Base-by-base conservation (phyloP, 345 rosid genomes). In the Acer campestre region DNA sequence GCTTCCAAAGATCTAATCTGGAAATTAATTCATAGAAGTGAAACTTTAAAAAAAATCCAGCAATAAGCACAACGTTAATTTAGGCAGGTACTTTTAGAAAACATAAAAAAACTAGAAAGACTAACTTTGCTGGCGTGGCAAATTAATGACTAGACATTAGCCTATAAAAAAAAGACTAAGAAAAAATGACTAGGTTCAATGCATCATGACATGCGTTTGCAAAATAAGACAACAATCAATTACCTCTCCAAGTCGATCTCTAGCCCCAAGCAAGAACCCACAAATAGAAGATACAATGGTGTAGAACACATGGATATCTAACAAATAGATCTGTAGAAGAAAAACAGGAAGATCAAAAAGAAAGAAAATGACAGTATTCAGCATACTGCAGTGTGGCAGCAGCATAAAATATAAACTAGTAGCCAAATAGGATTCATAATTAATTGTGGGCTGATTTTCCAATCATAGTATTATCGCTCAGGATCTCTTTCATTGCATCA, bases 201-300 rank as follows among this genome's bases (percentile, higher is more conserved):
- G 20, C 63, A 6, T 51, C 27, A 59, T 20, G 68, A 76, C 44
- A 29, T 7, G 38, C 1, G 64, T 7, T 23, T 12, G 48, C 23
- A 71, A 16, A 56, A 74, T 40, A 17, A 7, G 22, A 27, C 5
- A 73, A 65, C 76, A 76, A 56, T 22, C 38, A 82, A 83, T 78
- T 81, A 93, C 99, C 92, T 96, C 99, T 25, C 99, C 99, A 71
- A 96, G 94, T 73, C 90, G 99, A 85, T 91, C 99, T 85, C 97
- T 88, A 42, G 99, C 99, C 77, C 99, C 99, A 51, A 94, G 94
- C 86, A 96, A 86, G 83, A 96, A 96, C 70, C 98, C 99, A 89
- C 90, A 87, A 72, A 89, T 78, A 44, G 99, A 97, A 86, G 98
- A 96, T 83, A 89, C 72, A 71, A 94, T 16, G 31, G 97, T 96